phyloP scores from a whole-genome alignment of 192 early-diverging fungal genomes.

The Pecoramyces ruminantium region DNA sequence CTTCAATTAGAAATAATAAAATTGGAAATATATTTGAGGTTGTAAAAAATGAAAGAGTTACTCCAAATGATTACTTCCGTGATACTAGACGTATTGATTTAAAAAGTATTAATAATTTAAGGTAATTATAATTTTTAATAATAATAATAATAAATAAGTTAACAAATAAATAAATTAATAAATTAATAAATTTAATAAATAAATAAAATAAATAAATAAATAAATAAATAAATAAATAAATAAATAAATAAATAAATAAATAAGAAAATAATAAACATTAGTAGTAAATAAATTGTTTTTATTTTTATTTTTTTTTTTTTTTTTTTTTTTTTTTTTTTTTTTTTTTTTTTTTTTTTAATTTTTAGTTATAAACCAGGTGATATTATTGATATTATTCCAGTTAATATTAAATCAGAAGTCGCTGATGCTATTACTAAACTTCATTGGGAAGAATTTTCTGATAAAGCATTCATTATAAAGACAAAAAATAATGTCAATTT shows the following conservation, averaged over 20 bases:
- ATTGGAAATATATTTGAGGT: neutral
- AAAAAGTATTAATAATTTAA: neutral
- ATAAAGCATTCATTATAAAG: conserved; percentile 33
- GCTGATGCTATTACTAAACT: conserved; percentile 46
- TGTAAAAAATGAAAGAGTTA: neutral
- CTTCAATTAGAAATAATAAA: neutral
- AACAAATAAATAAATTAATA: conserved; percentile 24
- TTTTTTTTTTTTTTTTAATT: neutral
- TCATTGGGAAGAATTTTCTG: conserved; percentile 47
- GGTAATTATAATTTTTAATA: neutral
- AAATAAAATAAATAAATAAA: too few relatives aligned
- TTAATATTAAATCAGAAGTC: conserved; percentile 54
- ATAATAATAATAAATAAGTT: too few relatives aligned
- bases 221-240: conserved; percentile 36
- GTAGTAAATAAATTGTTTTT: too few relatives aligned
- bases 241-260: conserved; percentile 73
- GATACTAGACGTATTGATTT: neutral
- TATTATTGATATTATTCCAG: conserved; percentile 54
- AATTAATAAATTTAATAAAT: conserved; percentile 60
- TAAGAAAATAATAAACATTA: too few relatives aligned
- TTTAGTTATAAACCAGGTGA: conserved; percentile 60
- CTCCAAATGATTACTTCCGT: neutral
- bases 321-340: conserved; percentile 1
- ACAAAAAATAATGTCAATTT: conserved; percentile 21
- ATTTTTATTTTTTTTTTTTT: conserved; percentile 40